phyloP scores from a whole-genome alignment of 805 yeast species.

The Ogataea methylovora region DNA sequence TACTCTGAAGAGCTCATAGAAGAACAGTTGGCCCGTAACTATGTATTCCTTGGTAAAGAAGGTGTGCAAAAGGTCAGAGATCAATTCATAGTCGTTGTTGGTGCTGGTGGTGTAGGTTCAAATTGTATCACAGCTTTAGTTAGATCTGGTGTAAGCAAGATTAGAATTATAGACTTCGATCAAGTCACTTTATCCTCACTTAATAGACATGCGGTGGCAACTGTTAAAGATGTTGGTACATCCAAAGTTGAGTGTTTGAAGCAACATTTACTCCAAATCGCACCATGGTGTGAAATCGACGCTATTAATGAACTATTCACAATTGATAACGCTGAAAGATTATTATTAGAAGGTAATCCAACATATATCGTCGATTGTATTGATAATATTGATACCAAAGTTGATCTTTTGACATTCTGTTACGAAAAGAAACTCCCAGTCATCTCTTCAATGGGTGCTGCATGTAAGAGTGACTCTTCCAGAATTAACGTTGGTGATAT shows the following conservation, averaged over 20 bases:
- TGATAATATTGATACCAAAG: constrained; percentile 95
- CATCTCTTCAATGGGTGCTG: constrained; percentile 94
- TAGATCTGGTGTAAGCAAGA: constrained; percentile 78
- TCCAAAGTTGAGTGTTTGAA: constrained; percentile 80
- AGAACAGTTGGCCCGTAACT: constrained; percentile 91
- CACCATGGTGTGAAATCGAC: constrained; percentile 92
- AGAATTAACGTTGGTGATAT: constrained; percentile 85
- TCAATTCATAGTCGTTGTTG: constrained; percentile 71
- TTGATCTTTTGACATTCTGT: constrained; percentile 76
- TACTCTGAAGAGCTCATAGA: constrained; percentile 67
- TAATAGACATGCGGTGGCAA: constrained; percentile 93
- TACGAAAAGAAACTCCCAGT: constrained; percentile 54
- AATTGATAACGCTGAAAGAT: constrained; percentile 51
- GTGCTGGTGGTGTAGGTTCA: constrained; percentile 98
- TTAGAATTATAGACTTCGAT: constrained; percentile 87
- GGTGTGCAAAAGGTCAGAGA: constrained; percentile 70
- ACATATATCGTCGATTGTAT: constrained; percentile 89
- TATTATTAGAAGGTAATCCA: constrained; percentile 52
- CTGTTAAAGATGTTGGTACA: constrained; percentile 84
- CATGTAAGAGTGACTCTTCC: constrained; percentile 92
- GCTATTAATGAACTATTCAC: constrained; percentile 75
- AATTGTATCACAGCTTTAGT: constrained; percentile 90
- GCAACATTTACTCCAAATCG: constrained; percentile 58
- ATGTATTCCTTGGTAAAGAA: constrained; percentile 82
- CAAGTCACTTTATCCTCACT: constrained; percentile 90